Evolutionary conservation across 2,329 filamentous ascomycete genomes (phyloP), one percentile per base, ranked within the genome.

Genomic region (Fusarium robinianum): DNA sequence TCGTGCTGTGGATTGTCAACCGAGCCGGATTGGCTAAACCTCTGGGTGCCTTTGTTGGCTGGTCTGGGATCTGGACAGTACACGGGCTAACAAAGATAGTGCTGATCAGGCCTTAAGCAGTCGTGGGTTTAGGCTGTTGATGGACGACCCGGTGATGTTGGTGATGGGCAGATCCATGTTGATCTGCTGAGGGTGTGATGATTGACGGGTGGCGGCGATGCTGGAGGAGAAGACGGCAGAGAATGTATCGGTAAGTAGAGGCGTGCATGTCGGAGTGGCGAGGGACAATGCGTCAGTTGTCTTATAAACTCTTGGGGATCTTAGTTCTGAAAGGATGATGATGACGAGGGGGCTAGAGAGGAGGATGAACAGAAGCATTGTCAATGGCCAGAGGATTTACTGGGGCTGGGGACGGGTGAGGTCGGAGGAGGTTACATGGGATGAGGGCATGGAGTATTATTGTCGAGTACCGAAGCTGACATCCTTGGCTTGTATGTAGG

Each of bases 281-380:
- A 67, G 61, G 17, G 75, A 77, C 58, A 78, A 78, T 55, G 63
- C 51, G 5, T 70, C 72, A 63, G 75, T 77, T 10, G 69, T 78
- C 29, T 53, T 78, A 78, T 52, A 69, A 76, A 60, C 70, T 60
- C 60, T 51, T 72, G 46, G 75, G 73, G 23, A 77, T 78, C 46
- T 62, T n/a, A 63, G 43, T 57, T 73, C 63, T 29, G 68, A 64
- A 16, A 64, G 64, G 29, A 67, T 69, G 24, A 68, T 62, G 15
- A 6, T 27, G 38, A 44, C 18, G 64, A 74, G 76, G 72, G 68
- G 72, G 41, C 66, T 42, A 29, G 29, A 30, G 39, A 35, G 18
- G 36, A 5, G 7, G 7, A 16, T 19, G 21, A 36, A 26, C 8
- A 26, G 12, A 21, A 36, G 10, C 9, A 36, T 18, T 17, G n/a